Base-by-base conservation (phyloP, 2,329 filamentous ascomycete species). In the Capronia coronata region DNA sequence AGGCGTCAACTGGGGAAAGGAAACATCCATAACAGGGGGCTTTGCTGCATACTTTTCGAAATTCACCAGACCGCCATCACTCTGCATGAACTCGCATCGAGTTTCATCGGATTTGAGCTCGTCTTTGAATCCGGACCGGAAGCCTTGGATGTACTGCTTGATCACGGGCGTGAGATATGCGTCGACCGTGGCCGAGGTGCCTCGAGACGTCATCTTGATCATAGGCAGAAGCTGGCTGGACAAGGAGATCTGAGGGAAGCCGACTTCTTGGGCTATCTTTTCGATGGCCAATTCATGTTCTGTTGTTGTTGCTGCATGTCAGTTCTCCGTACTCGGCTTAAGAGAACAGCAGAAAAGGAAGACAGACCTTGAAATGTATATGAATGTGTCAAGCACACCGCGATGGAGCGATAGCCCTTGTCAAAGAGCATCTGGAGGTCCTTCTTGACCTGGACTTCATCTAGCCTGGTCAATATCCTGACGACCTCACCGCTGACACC, bases 11-110 rank as follows among this genome's bases (percentile, higher is more conserved):
- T n/a, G n/a, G n/a, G n/a, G n/a, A n/a, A n/a, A n/a, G n/a, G n/a
- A n/a, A n/a, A n/a, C n/a, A n/a, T n/a, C n/a, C n/a, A n/a, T n/a
- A 37, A 11, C 3, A 8, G 14, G 34, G 6, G 4, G 18, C 14
- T 19, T 37, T 18, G 14, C 19, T 16, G 21, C 32, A 5, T 25
- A 47, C 60, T 71, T 61, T 29, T 62, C 57, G 9, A 69, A 63
- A 46, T 69, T 64, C 1, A 80, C 77, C 2, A 82, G 65, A 1
- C 78, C 79, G 22, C 87, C 87, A 56, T 94, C 87, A 8, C 84
- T 89, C 66, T 95, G 88, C 89, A 95, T 95, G 59, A 96, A 95
- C 64, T 95, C 89, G 69, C 88, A 94, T 49, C 88, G 75, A 58
- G 75, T 83, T 6, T 74, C 70, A 0, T 81, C 71, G 0, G 87